Conservation (phyloP, 2,329 filamentous ascomycete genomes). For the Scytalidium sp. region DNA sequence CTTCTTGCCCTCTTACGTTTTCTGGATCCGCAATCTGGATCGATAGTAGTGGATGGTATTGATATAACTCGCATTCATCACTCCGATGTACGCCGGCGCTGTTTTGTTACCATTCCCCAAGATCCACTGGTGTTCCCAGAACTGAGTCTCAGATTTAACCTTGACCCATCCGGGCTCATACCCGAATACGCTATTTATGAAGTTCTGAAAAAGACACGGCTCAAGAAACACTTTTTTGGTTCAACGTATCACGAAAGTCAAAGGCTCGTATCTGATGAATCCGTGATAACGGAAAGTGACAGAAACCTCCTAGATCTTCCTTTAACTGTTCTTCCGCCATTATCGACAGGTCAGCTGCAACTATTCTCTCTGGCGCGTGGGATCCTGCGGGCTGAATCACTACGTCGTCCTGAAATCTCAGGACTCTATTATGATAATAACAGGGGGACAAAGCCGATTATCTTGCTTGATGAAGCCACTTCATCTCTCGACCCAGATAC, state of each 20-base stretch:
- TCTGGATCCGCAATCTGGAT: slow-evolving; percentile 37
- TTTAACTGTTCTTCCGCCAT: slow-evolving; percentile 21
- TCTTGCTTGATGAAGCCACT: slow-evolving; percentile 41
- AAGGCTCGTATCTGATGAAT: background rate
- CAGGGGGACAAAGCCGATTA: slow-evolving; percentile 24
- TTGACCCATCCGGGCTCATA: slow-evolving; percentile 19
- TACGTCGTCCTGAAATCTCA: background rate
- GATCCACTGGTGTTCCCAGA: slow-evolving; percentile 35
- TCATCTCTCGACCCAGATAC: slow-evolving; percentile 34
- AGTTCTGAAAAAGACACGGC: slow-evolving; percentile 6
- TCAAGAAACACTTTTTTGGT: slow-evolving; percentile 10
- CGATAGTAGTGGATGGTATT: slow-evolving; percentile 39
- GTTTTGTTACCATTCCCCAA: slow-evolving; percentile 38
- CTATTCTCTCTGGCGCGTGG: slow-evolving; percentile 46
- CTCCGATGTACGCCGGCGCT: slow-evolving; percentile 30
- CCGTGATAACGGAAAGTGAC: background rate
- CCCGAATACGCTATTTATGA: slow-evolving; percentile 16
- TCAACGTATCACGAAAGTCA: background rate
- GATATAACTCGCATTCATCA: slow-evolving; percentile 35
- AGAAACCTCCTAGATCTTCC: slow-evolving; percentile 23
- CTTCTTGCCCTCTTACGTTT: slow-evolving; percentile 47
- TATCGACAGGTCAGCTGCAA: slow-evolving; percentile 42
- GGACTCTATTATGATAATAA: too few relatives aligned
- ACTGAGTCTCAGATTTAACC: slow-evolving; percentile 28
- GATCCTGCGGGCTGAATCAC: slow-evolving; percentile 29